phyloP scores from a whole-genome alignment of 768 basidiomycete genomes.

The Tulasnella sp. region DNA sequence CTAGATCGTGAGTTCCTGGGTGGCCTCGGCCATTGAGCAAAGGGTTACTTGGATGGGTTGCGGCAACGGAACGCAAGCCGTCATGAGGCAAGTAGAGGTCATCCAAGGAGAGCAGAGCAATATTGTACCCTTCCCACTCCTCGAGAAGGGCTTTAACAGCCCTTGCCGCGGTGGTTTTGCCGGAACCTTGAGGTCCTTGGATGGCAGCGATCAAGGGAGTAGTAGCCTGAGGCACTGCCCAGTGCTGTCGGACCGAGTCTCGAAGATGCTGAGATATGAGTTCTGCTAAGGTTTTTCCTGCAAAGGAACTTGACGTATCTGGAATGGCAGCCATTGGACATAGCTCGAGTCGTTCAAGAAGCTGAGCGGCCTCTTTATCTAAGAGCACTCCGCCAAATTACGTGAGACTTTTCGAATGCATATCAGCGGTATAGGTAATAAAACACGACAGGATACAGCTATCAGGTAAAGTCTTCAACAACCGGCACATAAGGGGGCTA shows the following conservation, averaged over 20 bases:
- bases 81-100: slow-evolving; percentile 83
- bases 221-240: neutral
- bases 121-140: slow-evolving; percentile 46
- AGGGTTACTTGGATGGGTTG: slow-evolving; percentile 58
- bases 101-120: slow-evolving; percentile 74
- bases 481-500: neutral
- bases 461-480: neutral
- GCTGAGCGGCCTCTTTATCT: neutral
- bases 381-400: neutral
- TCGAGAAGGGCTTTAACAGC: slow-evolving; percentile 50
- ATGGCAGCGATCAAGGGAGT: slow-evolving; percentile 79
- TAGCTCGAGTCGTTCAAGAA: neutral
- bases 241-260: neutral
- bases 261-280: neutral
- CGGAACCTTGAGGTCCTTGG: slow-evolving; percentile 94
- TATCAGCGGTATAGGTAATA: neutral
- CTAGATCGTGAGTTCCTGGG: slow-evolving; percentile 88
- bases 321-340: neutral
- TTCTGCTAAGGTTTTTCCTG: neutral
- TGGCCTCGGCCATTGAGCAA: slow-evolving; percentile 85
- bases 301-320: neutral
- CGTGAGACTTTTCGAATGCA: neutral
- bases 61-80: slow-evolving; percentile 60
- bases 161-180: slow-evolving; percentile 81
- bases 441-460: neutral